Evolutionary conservation across 352 stramenopile species (phyloP).

Genomic region (Phytophthora sp.): DNA sequence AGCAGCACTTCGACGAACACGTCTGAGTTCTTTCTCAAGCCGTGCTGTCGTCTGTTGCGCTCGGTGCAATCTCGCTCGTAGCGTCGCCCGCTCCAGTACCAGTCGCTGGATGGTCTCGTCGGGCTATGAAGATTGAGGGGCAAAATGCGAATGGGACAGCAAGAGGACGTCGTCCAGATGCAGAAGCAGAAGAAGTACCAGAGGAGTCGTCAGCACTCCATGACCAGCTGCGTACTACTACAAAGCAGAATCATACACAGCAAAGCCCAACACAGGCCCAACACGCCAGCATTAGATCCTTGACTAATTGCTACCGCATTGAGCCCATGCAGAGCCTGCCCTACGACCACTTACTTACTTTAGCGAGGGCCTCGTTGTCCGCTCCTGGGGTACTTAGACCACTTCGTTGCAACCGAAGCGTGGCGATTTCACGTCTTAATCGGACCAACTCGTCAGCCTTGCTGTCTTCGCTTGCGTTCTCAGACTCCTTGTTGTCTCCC

Average conservation of each 20-base stretch:
- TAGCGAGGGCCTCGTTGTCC: conserved; percentile 38
- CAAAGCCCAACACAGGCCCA: conserved; percentile 32
- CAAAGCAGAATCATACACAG: conserved; percentile 35
- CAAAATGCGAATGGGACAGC: conserved; percentile 38
- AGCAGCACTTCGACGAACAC: conserved; percentile 50
- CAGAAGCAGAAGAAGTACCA: conserved; percentile 41
- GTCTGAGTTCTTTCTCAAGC: conserved; percentile 65
- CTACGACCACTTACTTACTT: conserved; percentile 47
- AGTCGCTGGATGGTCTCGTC: conserved; percentile 60
- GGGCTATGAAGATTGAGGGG: conserved; percentile 41
- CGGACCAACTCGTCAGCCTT: conserved; percentile 49
- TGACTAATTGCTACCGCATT: conserved; percentile 33
- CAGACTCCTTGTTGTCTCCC: conserved; percentile 9
- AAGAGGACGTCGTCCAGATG: conserved; percentile 35
- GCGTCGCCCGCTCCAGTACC: conserved; percentile 44
- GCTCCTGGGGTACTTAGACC: conserved; percentile 16
- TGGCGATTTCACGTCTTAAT: conserved; percentile 47
- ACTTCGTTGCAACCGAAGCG: conserved; percentile 34
- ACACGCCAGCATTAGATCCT: conserved; percentile 38
- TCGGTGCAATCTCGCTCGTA: conserved; percentile 54
- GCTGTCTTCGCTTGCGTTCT: conserved; percentile 19
- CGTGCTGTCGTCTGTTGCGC: conserved; percentile 59
- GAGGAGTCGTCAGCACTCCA: conserved; percentile 46
- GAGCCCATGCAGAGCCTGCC: conserved; percentile 32
- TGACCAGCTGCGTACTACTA: conserved; percentile 42